These are phyloP conservation scores for Glaciozyma martinii DNA, from an alignment of 768 basidiomycete species.

Conservation along the genomic window DNA sequence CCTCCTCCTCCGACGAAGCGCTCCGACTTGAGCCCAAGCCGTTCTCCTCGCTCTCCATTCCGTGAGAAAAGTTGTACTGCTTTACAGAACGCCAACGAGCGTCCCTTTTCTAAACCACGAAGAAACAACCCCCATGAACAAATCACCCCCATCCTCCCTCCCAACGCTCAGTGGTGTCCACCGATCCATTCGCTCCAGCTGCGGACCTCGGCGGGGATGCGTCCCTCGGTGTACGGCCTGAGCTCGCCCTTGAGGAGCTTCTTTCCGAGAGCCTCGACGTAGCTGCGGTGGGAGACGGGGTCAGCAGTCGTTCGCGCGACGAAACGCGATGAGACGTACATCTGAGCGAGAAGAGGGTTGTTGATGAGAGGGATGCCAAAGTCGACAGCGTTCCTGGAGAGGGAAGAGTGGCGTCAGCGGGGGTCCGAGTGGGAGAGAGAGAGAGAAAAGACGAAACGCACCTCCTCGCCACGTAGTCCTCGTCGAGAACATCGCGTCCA, in stretches of 20 bases:
- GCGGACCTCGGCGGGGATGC: constrained; percentile 74
- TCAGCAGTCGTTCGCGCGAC: constrained; percentile 59
- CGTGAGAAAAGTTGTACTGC: too few species aligned
- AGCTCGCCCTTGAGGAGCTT: constrained; percentile 75
- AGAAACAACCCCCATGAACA: too few species aligned
- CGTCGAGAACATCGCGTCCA: constrained; percentile 66
- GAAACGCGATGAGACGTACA: constrained; percentile 37
- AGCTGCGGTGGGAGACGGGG: constrained; percentile 57
- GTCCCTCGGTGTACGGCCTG: constrained; percentile 71
- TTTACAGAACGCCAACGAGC: too few species aligned
- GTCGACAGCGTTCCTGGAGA: constrained; percentile 79
- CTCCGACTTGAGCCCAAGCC: too few species aligned
- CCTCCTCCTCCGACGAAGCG: too few species aligned
- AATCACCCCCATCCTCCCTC: too few species aligned
- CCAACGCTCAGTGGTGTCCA: constrained; percentile 12
- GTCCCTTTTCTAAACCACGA: too few species aligned
- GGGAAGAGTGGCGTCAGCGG: constrained; percentile 5
- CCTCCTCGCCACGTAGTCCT: constrained; percentile 91
- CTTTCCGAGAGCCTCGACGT: constrained; percentile 70
- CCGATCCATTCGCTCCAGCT: constrained; percentile 81
- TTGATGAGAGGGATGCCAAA: constrained; percentile 88
- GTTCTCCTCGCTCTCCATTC: too few species aligned
- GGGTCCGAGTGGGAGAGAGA: neutral
- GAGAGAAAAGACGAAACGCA: neutral
- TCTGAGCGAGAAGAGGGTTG: constrained; percentile 74